Conservation (phyloP, 768 basidiomycete species). For the Cubamyces lactineus region DNA sequence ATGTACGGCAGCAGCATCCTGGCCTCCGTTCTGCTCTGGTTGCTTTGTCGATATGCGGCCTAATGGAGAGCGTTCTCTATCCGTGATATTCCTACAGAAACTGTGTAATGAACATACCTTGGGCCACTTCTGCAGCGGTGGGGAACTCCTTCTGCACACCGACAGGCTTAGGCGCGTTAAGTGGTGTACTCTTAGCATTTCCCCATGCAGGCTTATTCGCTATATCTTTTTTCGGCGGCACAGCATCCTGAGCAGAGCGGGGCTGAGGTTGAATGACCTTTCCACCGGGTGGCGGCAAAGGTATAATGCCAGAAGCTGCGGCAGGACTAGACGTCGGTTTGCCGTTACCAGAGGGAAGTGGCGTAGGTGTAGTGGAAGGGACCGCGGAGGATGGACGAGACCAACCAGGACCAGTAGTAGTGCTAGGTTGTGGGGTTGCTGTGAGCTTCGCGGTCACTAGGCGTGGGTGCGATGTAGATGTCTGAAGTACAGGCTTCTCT, state of each 20-base stretch:
- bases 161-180: conserved; percentile 43
- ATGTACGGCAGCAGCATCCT: conserved; percentile 54
- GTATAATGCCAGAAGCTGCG: conserved; percentile 39
- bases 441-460: conserved; percentile 90
- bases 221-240: conserved; percentile 35
- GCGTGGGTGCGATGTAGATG: conserved; percentile 67
- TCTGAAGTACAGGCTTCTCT: conserved; percentile 63
- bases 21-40: conserved; percentile 44
- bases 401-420: conserved; percentile 70
- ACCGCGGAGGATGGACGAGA: conserved; percentile 77
- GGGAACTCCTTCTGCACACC: conserved; percentile 78
- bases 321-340: conserved; percentile 39
- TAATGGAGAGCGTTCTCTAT: conserved; percentile 5
- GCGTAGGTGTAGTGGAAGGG: conserved; percentile 56
- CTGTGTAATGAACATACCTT: conserved; percentile 50
- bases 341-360: conserved; percentile 46
- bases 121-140: conserved; percentile 93
- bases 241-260: conserved; percentile 39
- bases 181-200: conserved; percentile 48
- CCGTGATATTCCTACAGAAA: neutral
- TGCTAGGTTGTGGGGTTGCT: conserved; percentile 57
- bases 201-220: conserved; percentile 72
- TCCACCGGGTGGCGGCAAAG: conserved; percentile 58
- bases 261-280: conserved; percentile 75
- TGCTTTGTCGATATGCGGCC: conserved; percentile 26